Percentiles rank a stretch among this genome's conserved stretches.
These are phyloP conservation scores for Penicillium riverlandense DNA, from an alignment of 495 filamentous ascomycete genomes.

Conservation along the genomic window DNA sequence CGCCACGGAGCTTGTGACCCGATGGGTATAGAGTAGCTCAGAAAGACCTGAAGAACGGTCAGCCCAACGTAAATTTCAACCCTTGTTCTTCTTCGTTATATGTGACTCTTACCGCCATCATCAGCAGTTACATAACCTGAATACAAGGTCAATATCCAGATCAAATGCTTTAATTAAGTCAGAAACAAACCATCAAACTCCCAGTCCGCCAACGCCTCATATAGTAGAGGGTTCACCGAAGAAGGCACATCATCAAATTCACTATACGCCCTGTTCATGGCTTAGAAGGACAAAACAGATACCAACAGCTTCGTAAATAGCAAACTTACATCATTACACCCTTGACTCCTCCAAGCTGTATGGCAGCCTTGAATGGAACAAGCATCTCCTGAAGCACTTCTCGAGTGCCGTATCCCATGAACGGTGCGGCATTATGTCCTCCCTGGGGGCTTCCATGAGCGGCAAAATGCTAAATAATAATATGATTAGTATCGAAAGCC, in stretches of 20 bases:
- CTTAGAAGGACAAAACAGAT: no score
- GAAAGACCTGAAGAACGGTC: background rate
- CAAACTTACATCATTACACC: slow-evolving; percentile 5
- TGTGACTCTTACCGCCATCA: background rate
- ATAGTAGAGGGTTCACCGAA: slow-evolving; percentile 4
- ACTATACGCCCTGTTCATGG: slow-evolving; percentile 2
- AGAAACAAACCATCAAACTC: slow-evolving; percentile 3
- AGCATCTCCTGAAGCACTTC: slow-evolving; percentile 6
- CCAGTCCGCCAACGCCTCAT: slow-evolving; percentile 4
- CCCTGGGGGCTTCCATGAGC: slow-evolving; percentile 5
- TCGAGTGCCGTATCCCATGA: slow-evolving; percentile 5
- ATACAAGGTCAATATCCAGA: no score
- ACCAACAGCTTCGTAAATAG: background rate
- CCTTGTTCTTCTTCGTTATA: no score
- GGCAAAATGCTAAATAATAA: slow-evolving; percentile 1
- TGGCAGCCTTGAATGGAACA: slow-evolving; percentile 5
- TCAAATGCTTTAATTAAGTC: no score
- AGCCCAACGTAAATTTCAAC: no score
- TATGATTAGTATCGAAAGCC: no score
- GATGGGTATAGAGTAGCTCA: slow-evolving; percentile 2
- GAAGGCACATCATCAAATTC: slow-evolving; percentile 8
- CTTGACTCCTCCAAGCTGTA: slow-evolving; percentile 6
- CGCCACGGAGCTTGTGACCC: slow-evolving; percentile 5
- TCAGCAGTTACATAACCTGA: slow-evolving; percentile 5
- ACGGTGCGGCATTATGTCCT: slow-evolving; percentile 5